Percentiles rank a stretch among this genome's conserved stretches.
Evolutionary conservation across 805 yeast species (phyloP).

Genomic region (Ogataea zsoltii): DNA sequence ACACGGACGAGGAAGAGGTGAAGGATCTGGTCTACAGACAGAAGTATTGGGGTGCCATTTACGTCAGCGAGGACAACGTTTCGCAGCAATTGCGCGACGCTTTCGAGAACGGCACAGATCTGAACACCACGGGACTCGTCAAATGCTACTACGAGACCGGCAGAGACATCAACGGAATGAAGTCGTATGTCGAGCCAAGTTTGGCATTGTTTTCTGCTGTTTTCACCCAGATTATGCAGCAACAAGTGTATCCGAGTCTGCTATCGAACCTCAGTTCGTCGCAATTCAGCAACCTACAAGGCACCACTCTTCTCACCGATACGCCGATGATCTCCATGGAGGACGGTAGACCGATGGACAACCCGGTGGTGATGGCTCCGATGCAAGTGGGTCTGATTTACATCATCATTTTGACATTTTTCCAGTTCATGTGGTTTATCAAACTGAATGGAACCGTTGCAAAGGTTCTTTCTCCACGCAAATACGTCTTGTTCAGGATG

Average conservation of each 20-base stretch:
- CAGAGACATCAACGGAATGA: slow-evolving; percentile 56
- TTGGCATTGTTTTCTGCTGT: slow-evolving; percentile 38
- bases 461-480: slow-evolving; percentile 40
- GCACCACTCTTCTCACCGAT: slow-evolving; percentile 20
- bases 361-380: slow-evolving; percentile 61
- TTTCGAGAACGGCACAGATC: slow-evolving; percentile 35
- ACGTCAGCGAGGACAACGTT: slow-evolving; percentile 43
- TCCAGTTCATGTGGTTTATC: slow-evolving; percentile 63
- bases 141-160: slow-evolving; percentile 56
- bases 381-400: slow-evolving; percentile 75
- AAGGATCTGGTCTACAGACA: slow-evolving; percentile 49
- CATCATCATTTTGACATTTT: slow-evolving; percentile 69
- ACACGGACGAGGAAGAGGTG: slow-evolving; percentile 38
- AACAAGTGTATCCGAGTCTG: slow-evolving; percentile 28
- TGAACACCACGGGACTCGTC: slow-evolving; percentile 29
- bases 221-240: slow-evolving; percentile 25
- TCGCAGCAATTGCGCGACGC: slow-evolving; percentile 46
- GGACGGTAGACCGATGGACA: slow-evolving; percentile 53
- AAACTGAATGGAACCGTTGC: slow-evolving; percentile 54
- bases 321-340: slow-evolving; percentile 22
- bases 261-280: slow-evolving; percentile 29
- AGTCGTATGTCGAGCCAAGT: slow-evolving; percentile 44
- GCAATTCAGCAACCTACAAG: slow-evolving; percentile 24
- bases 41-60: slow-evolving; percentile 63
- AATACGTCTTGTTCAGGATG: slow-evolving; percentile 55